Evolutionary conservation across 441 rosid species (phyloP), one percentile per base, ranked within the genome.

Genomic region (Melastoma candidum): DNA sequence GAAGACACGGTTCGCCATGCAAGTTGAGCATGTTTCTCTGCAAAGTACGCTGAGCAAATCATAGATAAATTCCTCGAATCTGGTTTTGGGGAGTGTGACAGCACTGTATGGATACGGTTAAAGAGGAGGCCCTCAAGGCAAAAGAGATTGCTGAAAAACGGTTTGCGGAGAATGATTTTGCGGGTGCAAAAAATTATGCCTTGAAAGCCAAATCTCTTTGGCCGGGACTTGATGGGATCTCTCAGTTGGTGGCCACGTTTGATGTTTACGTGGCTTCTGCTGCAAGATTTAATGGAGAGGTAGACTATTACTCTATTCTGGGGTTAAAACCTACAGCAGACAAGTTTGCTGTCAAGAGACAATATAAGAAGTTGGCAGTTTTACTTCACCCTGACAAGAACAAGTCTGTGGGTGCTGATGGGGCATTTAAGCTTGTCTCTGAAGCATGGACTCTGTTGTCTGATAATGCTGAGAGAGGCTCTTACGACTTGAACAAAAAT

Each of bases 311-410:
- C 69, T 80, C 90, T 0, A 77, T 88, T 50, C 95, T 92, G 50
- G 98, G 98, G 26, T 68, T 92, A 65, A 92, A 84, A 74, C 97
- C 98, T 27, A 77, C 92, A 5, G 92, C 92, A 3, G 95, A 87
- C 49, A 85, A 73, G 65, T 76, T 80, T 48, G 80, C 92, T 9
- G 97, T 84, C 59, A 93, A 93, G 79, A 93, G 80, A 68, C 97
- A 85, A 76, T 93, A 79, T 59, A 76, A 61, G 78, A 93, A 82
- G 75, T 77, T 88, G 92, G 98, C 90, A 11, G 94, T 85, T 54
- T 63, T 82, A 74, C 95, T 93, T 39, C 98, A 93, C 59, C 95
- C 98, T 27, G 98, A 93, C 61, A 85, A 86, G 77, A 93, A 93
- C 71, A 88, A 85, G 74, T 80, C 86, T 41, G 74, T 88, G 47